Evolutionary conservation across 202 grass and related monocot species (phyloP).

Genomic region (Saccharum hybrid): DNA sequence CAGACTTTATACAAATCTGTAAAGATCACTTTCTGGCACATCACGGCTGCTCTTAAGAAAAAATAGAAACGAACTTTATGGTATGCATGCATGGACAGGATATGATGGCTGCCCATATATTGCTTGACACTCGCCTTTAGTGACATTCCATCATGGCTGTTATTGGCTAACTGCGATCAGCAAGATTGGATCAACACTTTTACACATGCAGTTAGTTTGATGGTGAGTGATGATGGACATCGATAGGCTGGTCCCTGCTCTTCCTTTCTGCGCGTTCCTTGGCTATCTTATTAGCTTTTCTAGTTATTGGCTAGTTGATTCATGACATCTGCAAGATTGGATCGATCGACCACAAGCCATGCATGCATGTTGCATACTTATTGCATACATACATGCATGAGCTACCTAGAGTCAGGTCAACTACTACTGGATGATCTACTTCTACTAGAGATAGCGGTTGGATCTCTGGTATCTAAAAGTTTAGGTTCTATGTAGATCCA

Average conservation of each 20-base stretch:
- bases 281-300: background rate
- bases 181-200: background rate
- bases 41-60: background rate
- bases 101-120: background rate
- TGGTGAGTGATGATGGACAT: background rate
- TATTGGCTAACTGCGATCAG: background rate
- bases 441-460: no score
- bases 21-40: background rate
- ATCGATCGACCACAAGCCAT: background rate
- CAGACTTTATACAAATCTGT: background rate
- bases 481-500: no score
- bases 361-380: no score
- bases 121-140: background rate
- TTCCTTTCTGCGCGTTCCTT: background rate
- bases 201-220: background rate
- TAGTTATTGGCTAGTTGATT: background rate
- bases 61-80: background rate
- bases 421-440: background rate
- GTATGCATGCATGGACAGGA: slow-evolving; percentile 8
- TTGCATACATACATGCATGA: background rate
- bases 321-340: background rate
- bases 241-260: background rate
- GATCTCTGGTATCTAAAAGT: no score
- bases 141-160: background rate
- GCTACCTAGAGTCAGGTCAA: background rate